Evolutionary conservation across 495 filamentous ascomycete genomes (phyloP).

Genomic region (Neurospora cerealis): DNA sequence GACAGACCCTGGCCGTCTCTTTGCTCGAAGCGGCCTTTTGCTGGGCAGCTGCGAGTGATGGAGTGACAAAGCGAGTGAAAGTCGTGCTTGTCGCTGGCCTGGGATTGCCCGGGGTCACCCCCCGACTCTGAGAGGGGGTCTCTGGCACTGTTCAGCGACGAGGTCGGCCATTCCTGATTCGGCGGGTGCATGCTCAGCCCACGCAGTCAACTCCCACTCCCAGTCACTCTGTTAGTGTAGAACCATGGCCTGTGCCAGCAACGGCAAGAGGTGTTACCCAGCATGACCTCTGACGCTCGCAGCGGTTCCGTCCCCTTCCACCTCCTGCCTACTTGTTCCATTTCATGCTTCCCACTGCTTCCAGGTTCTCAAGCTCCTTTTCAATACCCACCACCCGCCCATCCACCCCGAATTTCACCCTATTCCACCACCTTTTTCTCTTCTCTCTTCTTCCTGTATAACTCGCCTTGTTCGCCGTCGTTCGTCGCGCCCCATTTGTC

Average conservation of each 20-base stretch:
- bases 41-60: not conserved
- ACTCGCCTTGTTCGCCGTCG: slow-evolving; percentile 25
- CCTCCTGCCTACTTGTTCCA: slow-evolving; percentile 23
- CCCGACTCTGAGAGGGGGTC: not conserved
- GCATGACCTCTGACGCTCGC: slow-evolving; percentile 3
- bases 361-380: slow-evolving; percentile 16
- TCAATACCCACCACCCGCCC: slow-evolving; percentile 13
- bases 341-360: not conserved
- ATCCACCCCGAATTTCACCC: slow-evolving; percentile 7
- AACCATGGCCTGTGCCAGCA: not conserved
- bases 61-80: not conserved
- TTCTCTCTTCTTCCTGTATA: slow-evolving; percentile 18
- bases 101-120: not conserved
- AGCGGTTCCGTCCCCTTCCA: slow-evolving; percentile 28
- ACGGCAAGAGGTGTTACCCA: not conserved
- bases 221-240: not conserved
- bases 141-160: not conserved
- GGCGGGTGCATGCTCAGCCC: not conserved
- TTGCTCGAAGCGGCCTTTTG: not conserved
- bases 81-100: not conserved
- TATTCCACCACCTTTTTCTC: slow-evolving; percentile 16
- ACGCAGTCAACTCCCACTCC: not conserved
- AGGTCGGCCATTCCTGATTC: not conserved
- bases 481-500: slow-evolving; percentile 7
- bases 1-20: slow-evolving; percentile 5